These are phyloP conservation scores for Leishmania tropica DNA, from an alignment of 208 protist genomes.

Conservation along the genomic window DNA sequence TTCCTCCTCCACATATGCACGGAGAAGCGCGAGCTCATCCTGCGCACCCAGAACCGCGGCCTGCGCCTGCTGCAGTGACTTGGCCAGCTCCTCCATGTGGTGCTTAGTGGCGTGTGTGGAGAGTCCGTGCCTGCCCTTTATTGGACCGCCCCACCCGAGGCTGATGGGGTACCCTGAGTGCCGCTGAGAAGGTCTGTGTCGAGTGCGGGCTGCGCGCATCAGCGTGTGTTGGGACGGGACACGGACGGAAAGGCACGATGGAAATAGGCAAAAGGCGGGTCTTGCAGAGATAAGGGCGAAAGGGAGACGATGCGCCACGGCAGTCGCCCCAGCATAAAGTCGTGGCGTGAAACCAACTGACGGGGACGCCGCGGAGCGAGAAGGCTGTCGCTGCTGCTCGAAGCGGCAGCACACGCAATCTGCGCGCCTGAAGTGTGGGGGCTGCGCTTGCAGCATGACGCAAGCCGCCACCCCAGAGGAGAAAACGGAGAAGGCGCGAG, in stretches of 20 bases:
- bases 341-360: not conserved
- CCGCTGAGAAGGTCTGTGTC: not conserved
- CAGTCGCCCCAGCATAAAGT: not conserved
- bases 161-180: not conserved
- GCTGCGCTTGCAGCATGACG: not conserved
- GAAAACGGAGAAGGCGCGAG: not conserved
- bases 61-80: constrained; percentile 43
- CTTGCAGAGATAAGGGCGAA: not conserved
- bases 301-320: not conserved
- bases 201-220: not conserved
- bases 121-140: not conserved
- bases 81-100: constrained; percentile 51
- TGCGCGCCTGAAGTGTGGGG: not conserved
- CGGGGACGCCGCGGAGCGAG: not conserved
- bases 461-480: not conserved
- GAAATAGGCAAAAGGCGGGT: not conserved
- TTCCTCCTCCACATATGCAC: constrained; percentile 21
- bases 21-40: constrained; percentile 38
- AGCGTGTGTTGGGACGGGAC: not conserved
- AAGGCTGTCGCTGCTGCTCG: too few relatives aligned
- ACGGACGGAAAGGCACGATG: not conserved
- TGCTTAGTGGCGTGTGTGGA: not conserved
- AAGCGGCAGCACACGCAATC: not conserved
- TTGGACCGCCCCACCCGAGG: not conserved
- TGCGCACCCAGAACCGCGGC: constrained; percentile 41